Evolutionary conservation across 129 eudicot species (phyloP), one percentile per base, ranked within the genome.

Genomic region (Dittrichia graveolens): DNA sequence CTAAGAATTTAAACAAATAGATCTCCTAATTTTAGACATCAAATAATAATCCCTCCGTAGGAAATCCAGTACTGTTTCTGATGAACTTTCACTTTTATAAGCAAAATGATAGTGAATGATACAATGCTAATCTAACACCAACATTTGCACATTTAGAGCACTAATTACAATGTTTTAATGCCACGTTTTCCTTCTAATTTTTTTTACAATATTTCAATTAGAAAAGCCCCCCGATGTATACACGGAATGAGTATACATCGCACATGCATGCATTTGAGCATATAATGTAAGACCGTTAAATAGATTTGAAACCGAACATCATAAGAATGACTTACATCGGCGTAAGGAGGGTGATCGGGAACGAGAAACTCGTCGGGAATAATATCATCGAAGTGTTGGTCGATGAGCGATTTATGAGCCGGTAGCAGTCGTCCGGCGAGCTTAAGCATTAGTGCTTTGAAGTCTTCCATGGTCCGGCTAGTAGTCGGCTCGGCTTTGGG

Each of bases 311-410:
- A 60, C 4, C 5, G 48, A 18, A 8, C 14, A 69, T 61, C 38
- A 12, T 10, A 41, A 31, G 6, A 61, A 61, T 2, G 67, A 61
- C 63, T 75, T 82, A 87, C 94, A 74, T 74, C 78, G 42, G 82
- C 68, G 41, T 88, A 88, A 19, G 90, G 80, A 38, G 95, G 90
- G 16, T 85, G 95, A 80, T 75, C 69, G 47, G 90, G 95, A 8
- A 82, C 74, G 55, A 18, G 59, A 47, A 69, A 31, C 18, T 43
- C 70, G 18, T 68, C 61, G 60, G 85, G 41, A 13, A 79, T 11
- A 41, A 79, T 49, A 58, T 79, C 75, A 70, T 69, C 39, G 2
- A 83, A 77, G 38, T 75, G 68, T 8, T 37, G 54, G 13, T 52
- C 61, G 55, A 83, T 64, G 40, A 69, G 75, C 53, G 75, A 49